A percentile compares a stretch with the other conserved stretches of the same genome.
Conservation (phyloP, 305 asterid species). For the Solanum chacoense region DNA sequence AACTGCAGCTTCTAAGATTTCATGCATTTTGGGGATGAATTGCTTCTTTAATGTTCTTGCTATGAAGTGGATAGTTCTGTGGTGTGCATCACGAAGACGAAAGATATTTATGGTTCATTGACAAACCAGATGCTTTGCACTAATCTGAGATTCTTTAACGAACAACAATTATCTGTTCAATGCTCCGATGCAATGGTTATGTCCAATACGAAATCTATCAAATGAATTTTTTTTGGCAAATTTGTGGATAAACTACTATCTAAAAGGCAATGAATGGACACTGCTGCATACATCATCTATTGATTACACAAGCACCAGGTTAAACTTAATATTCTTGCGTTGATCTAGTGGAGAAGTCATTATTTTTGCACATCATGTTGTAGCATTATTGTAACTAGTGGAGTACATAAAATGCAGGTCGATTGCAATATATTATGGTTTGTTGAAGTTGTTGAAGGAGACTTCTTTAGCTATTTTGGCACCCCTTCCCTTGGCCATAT, state of each 20-base stretch:
- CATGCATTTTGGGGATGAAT: neutral
- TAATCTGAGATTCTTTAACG: neutral
- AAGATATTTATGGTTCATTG: neutral
- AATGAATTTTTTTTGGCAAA: neutral
- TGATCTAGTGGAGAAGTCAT: neutral
- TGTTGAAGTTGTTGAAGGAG: neutral
- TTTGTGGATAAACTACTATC: neutral
- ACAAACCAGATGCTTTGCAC: neutral
- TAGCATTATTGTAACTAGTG: neutral
- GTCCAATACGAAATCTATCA: neutral
- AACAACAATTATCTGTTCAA: neutral
- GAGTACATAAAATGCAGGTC: neutral
- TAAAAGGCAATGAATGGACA: neutral
- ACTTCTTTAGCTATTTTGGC: slow-evolving; percentile 47
- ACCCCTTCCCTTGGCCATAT: slow-evolving; percentile 63
- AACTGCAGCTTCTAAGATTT: neutral
- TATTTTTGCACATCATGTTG: neutral
- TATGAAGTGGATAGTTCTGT: neutral
- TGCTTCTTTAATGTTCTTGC: neutral
- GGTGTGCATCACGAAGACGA: neutral
- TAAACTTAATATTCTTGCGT: neutral
- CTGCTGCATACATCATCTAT: neutral
- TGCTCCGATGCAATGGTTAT: neutral
- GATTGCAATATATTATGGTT: neutral
- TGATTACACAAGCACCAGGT: neutral